Evolutionary conservation across 306 rosid species (phyloP).

Genomic region (Acmispon strigosus): DNA sequence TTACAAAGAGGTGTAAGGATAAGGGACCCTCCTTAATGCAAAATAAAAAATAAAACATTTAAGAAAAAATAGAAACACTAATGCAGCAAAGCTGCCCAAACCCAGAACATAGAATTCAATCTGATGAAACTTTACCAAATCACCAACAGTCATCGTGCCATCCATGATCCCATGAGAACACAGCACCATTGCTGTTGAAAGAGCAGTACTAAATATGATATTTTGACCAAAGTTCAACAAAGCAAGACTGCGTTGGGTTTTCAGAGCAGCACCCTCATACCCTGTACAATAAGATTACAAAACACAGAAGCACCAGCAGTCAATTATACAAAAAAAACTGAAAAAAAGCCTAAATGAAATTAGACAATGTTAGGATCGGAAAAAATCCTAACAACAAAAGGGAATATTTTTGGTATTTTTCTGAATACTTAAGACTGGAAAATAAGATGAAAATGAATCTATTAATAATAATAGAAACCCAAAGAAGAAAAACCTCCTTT

Average conservation of each 20-base stretch:
- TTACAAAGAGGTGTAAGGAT: background rate
- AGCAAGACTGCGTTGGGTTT: constrained; percentile 90
- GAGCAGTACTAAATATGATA: constrained; percentile 84
- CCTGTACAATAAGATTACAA: constrained; percentile 38
- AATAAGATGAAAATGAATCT: no score
- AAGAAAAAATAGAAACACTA: background rate
- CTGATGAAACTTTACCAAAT: constrained; percentile 62
- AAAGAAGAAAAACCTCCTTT: no score
- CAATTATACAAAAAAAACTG: constrained; percentile 12
- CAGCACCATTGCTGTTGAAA: constrained; percentile 94
- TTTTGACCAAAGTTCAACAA: constrained; percentile 89
- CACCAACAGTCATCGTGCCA: constrained; percentile 91
- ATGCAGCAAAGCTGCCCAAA: background rate
- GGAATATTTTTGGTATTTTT: no score
- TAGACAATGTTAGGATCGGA: no score
- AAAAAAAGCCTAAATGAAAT: background rate
- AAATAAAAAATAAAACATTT: background rate
- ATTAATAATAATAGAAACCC: no score
- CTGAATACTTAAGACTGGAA: no score
- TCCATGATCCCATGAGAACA: constrained; percentile 81
- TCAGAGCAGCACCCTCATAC: constrained; percentile 94
- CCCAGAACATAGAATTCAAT: background rate
- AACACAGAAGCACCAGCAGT: constrained; percentile 24
- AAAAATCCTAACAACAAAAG: no score
- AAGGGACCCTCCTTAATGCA: background rate